Evolutionary conservation across 2,329 filamentous ascomycete species (phyloP).

Genomic region (Dothistroma pini): DNA sequence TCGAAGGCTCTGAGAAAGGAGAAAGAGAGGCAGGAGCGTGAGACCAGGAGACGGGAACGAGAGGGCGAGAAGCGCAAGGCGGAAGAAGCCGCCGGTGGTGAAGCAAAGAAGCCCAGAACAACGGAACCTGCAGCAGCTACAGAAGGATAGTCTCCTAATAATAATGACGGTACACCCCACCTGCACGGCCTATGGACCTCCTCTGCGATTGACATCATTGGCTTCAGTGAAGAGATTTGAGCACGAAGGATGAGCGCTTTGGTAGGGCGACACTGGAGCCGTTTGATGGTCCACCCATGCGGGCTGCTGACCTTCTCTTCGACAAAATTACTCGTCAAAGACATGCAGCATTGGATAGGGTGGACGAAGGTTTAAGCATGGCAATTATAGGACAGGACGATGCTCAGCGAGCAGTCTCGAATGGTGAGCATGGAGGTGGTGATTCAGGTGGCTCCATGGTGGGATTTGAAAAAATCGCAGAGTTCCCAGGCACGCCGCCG

Average conservation of each 20-base stretch:
- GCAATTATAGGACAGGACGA: not conserved
- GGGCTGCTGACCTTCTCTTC: no score
- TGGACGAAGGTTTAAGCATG: no score
- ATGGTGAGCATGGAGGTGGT: not conserved
- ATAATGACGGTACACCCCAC: not conserved
- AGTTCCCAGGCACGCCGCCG: not conserved
- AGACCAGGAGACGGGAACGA: conserved; percentile 46
- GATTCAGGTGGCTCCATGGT: not conserved
- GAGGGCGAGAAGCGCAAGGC: conserved; percentile 43
- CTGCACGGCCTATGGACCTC: not conserved
- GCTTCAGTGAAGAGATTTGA: no score
- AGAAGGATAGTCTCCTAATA: conserved; percentile 2
- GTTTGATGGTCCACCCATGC: no score
- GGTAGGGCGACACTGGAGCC: no score
- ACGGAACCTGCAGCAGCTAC: conserved; percentile 4
- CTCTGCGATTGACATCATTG: not conserved
- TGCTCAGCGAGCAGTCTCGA: not conserved
- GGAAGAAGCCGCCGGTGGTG: conserved; percentile 24
- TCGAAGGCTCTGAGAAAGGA: conserved; percentile 91
- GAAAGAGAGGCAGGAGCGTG: conserved; percentile 66
- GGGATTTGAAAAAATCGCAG: not conserved
- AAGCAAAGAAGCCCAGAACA: conserved; percentile 28
- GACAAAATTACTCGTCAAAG: no score
- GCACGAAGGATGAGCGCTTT: no score
- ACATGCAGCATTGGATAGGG: no score